Evolutionary conservation across 495 filamentous ascomycete species (phyloP).

Genomic region (Trichoderma asperelloides): DNA sequence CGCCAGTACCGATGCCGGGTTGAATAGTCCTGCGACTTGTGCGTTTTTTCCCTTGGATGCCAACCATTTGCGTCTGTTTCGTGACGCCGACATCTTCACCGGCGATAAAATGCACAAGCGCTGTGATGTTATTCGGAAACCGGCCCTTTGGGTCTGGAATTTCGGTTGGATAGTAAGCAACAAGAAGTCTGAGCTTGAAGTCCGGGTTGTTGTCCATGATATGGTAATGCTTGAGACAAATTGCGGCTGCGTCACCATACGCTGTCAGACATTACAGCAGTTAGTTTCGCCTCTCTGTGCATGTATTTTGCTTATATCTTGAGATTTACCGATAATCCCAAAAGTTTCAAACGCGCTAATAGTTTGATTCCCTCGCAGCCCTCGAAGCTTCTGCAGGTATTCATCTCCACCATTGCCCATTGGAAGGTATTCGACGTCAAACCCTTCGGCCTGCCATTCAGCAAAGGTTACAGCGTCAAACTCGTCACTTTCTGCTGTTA

Average conservation of each 20-base stretch:
- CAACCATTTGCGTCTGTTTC: conserved; percentile 44
- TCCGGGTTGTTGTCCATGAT: conserved; percentile 29
- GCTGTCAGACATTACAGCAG: conserved; percentile 14
- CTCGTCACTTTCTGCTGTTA: conserved; percentile 52
- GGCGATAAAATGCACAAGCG: conserved; percentile 36
- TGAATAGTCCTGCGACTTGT: conserved; percentile 38
- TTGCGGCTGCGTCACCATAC: conserved; percentile 25
- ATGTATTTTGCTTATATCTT: neutral
- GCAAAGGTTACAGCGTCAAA: conserved; percentile 50
- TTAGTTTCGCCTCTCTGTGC: neutral
- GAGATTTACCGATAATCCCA: conserved; percentile 23
- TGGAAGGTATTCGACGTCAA: conserved; percentile 53
- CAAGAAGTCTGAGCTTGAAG: conserved; percentile 37
- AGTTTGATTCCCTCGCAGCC: conserved; percentile 16
- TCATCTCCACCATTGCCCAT: conserved; percentile 44
- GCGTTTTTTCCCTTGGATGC: conserved; percentile 53
- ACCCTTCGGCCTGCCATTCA: conserved; percentile 59
- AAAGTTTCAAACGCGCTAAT: conserved; percentile 25
- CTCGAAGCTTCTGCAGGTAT: conserved; percentile 38
- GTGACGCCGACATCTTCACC: conserved; percentile 37
- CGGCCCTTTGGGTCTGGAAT: conserved; percentile 33
- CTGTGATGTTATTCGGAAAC: conserved; percentile 31
- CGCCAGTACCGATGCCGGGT: conserved; percentile 47
- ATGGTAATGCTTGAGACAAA: conserved; percentile 30
- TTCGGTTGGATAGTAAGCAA: conserved; percentile 40